Evolutionary conservation across 306 rosid genomes (phyloP).

Genomic region (Lathyrus sativus): DNA sequence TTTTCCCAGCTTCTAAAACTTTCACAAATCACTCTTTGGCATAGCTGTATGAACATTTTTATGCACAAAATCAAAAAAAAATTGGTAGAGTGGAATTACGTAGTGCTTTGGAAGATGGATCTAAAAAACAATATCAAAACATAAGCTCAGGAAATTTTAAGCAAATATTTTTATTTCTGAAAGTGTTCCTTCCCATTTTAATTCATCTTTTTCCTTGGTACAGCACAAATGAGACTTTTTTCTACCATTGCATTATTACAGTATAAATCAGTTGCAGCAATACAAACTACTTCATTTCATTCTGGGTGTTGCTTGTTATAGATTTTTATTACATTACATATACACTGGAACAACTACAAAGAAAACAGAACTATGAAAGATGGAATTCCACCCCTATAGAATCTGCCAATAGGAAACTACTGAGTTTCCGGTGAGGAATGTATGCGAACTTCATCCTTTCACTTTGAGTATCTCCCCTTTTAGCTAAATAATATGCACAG

Average conservation of each 20-base stretch:
- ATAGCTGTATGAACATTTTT: too few species aligned
- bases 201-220: not conserved
- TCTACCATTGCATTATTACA: not conserved
- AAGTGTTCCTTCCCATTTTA: not conserved
- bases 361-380: not conserved
- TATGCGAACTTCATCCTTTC: not conserved
- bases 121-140: not conserved
- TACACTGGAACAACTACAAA: not conserved
- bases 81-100: too few species aligned
- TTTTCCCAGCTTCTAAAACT: too few species aligned
- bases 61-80: too few species aligned
- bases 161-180: not conserved
- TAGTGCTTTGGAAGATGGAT: too few species aligned
- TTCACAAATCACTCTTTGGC: too few species aligned
- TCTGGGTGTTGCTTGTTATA: not conserved
- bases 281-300: not conserved
- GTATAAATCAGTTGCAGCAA: not conserved
- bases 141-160: not conserved
- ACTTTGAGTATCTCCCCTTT: not conserved
- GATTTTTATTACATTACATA: not conserved
- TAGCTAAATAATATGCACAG: not conserved
- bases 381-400: constrained; percentile 3
- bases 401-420: not conserved
- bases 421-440: not conserved
- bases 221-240: not conserved